Conservation (phyloP, 1,284 basidiomycete species). For the Sporisorium reilianum region DNA sequence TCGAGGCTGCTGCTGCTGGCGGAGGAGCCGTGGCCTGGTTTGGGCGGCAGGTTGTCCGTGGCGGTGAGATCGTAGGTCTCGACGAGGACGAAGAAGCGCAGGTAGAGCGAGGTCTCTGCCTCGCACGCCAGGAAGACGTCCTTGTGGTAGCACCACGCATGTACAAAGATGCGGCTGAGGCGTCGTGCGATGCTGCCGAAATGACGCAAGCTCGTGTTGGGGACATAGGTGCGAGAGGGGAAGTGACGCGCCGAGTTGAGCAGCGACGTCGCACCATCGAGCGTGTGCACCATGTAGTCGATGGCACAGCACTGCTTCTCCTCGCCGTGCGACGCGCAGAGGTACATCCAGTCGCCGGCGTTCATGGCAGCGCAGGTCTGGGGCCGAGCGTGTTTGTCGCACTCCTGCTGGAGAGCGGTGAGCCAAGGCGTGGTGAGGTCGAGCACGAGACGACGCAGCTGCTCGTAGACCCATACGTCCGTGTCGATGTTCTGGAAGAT, state of each 20-base stretch:
- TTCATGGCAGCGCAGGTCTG: conserved; percentile 92
- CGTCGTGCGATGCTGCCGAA: conserved; percentile 88
- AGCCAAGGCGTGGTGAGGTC: conserved; percentile 91
- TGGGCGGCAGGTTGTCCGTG: conserved; percentile 45
- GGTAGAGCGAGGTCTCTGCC: conserved; percentile 89
- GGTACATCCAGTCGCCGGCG: conserved; percentile 93
- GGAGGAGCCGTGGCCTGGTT: conserved; percentile 15
- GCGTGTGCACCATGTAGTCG: conserved; percentile 94
- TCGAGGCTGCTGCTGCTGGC: neutral
- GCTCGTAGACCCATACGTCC: conserved; percentile 92
- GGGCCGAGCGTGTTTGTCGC: conserved; percentile 68
- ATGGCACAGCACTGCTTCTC: conserved; percentile 83
- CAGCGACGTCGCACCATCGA: conserved; percentile 92
- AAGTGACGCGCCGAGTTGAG: conserved; percentile 91
- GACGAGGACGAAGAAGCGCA: conserved; percentile 86
- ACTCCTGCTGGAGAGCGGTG: conserved; percentile 85
- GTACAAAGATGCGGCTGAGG: conserved; percentile 92
- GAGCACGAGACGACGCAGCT: conserved; percentile 88
- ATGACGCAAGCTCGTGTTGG: conserved; percentile 82
- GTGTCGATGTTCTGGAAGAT: conserved; percentile 71
- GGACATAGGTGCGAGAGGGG: conserved; percentile 73
- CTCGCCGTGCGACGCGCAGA: conserved; percentile 86
- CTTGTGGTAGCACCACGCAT: conserved; percentile 82
- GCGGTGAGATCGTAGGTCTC: conserved; percentile 78
- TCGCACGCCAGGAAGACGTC: conserved; percentile 90